These are phyloP conservation scores for Oemleria cerasiformis DNA, from an alignment of 306 rosid genomes.

Conservation along the genomic window DNA sequence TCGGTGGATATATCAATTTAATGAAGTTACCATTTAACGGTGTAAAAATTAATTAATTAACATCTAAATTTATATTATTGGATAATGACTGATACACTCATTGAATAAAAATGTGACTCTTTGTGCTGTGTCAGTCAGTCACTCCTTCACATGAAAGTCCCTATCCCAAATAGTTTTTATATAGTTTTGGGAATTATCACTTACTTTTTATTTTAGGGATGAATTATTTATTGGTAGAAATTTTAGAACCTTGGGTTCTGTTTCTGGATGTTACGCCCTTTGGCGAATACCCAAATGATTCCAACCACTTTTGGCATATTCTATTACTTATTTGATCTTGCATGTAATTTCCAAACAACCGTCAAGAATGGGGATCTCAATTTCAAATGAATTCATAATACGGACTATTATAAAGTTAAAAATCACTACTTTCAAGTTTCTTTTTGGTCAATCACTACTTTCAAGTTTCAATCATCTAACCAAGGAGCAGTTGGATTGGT, in stretches of 20 bases:
- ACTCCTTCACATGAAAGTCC: background rate
- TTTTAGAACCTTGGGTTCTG: too few species aligned
- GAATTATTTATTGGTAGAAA: background rate
- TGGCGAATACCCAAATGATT: background rate
- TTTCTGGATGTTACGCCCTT: too few species aligned
- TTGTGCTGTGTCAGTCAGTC: too few species aligned
- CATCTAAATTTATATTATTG: too few species aligned
- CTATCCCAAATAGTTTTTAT: constrained; percentile 6
- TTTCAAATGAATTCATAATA: background rate
- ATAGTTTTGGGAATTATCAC: background rate
- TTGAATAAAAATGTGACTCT: too few species aligned
- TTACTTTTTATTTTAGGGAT: constrained; percentile 3
- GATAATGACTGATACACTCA: too few species aligned
- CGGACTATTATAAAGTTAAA: background rate
- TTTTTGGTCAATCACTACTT: background rate
- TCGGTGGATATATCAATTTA: too few species aligned
- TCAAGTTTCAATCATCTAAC: background rate
- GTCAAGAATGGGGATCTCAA: background rate
- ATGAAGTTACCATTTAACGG: too few species aligned
- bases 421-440: constrained; percentile 4
- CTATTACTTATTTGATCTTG: constrained; percentile 2
- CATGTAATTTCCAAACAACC: background rate
- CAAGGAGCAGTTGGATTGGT: too few species aligned
- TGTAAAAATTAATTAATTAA: too few species aligned
- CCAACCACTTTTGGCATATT: constrained; percentile 11